Percentiles rank a stretch among this genome's conserved stretches.
Conservation (phyloP, 2,329 filamentous ascomycete genomes). For the Cladosporium sp. region DNA sequence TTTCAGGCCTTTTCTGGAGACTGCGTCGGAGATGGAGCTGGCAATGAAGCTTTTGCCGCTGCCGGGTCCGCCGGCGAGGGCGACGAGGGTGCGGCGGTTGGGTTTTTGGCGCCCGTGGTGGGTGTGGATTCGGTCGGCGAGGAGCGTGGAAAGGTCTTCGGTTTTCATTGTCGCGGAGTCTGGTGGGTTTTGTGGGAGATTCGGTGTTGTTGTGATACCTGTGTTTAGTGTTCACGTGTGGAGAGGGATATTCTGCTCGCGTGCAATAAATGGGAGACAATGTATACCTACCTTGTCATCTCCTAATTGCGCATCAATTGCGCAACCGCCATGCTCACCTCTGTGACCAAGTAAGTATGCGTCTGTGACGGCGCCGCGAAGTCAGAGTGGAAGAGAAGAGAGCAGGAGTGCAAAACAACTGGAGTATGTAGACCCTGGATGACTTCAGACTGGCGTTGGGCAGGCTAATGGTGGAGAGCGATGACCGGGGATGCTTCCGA, state of each 20-base stretch:
- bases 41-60: constrained; percentile 12
- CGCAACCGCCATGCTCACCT: no score
- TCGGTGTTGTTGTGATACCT: no score
- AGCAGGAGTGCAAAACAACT: neutral
- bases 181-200: neutral
- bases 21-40: constrained; percentile 2
- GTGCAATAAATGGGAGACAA: neutral
- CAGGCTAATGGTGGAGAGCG: no score
- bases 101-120: neutral
- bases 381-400: neutral
- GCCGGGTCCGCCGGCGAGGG: constrained; percentile 12
- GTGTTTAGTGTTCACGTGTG: no score
- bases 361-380: neutral
- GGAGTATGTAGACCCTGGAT: constrained; percentile 1
- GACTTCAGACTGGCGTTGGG: constrained; percentile 3
- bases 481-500: no score
- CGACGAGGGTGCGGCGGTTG: constrained; percentile 8
- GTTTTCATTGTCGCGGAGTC: constrained; percentile 4
- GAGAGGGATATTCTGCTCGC: neutral
- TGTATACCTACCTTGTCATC: neutral
- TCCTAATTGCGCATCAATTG: no score
- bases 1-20: constrained; percentile 2
- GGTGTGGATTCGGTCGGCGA: neutral
- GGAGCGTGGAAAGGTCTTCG: constrained; percentile 1
- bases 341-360: constrained; percentile 2